Evolutionary conservation across 176 grass and related monocot genomes (phyloP).

Genomic region (Echinochloa phyllopogon): DNA sequence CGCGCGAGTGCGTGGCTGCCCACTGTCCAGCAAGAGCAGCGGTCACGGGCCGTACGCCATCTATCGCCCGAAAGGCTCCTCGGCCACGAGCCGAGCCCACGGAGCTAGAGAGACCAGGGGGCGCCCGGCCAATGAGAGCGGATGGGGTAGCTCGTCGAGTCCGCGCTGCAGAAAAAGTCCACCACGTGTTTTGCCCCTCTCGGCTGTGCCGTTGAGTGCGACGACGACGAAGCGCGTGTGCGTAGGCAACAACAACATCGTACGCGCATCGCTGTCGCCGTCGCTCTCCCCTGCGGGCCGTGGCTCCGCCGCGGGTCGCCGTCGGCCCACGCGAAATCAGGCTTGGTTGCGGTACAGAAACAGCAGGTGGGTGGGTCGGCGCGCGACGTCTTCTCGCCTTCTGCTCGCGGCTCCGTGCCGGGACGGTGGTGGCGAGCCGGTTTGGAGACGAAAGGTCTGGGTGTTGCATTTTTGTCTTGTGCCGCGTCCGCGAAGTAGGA

Average conservation of each 20-base stretch:
- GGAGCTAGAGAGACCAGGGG: too few species aligned
- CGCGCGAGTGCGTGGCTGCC: not conserved
- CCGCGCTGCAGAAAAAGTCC: not conserved
- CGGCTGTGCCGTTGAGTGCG: not conserved
- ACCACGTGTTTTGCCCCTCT: not conserved
- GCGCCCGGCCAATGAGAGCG: not conserved
- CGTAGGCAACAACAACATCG: not conserved
- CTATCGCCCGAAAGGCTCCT: not conserved
- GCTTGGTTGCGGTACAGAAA: not conserved
- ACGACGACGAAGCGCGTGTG: not conserved
- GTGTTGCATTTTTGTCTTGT: too few species aligned
- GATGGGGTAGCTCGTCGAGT: not conserved
- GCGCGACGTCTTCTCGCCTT: not conserved
- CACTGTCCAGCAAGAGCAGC: not conserved
- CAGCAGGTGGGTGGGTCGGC: not conserved
- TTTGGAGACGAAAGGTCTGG: not conserved
- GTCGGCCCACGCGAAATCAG: not conserved
- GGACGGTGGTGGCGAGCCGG: not conserved
- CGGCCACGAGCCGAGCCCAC: not conserved
- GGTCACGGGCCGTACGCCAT: not conserved
- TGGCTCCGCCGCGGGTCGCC: not conserved
- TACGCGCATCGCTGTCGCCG: slow-evolving; percentile 8
- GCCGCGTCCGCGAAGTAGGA: not conserved
- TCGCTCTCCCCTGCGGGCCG: not conserved
- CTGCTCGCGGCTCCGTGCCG: not conserved